Base-by-base conservation (phyloP, 2,329 filamentous ascomycete genomes). In the Pseudocercospora fijiensis region DNA sequence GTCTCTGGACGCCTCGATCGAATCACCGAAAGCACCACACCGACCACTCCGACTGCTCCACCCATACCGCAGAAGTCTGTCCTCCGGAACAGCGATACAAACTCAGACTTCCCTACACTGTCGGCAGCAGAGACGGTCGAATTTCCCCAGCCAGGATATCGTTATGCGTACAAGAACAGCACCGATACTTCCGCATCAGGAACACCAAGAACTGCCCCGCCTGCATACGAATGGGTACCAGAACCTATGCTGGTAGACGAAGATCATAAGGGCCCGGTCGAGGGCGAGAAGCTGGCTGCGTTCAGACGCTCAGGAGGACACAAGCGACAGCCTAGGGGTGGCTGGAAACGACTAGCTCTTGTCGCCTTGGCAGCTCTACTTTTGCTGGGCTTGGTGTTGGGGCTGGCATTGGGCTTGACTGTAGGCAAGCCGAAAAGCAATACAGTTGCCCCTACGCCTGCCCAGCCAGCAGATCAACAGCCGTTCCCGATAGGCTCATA, bases 401-500 rank as follows among this genome's bases (percentile, higher is more conserved):
- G 81, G 4, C 61, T 82, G 4, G 74, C 73, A 28, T 72, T 76
- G 1, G 76, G 75, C 10, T 58, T 77, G 63, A 74, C 67, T 2
- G 63, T 66, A n/a, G 63, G 65, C 37, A 66, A 68, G 45, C 67
- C 66, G 45, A 67, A 72, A 55, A 62, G 49, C 49, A 53, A 26
- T 27, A 53, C 49, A 10, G 62, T 6, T 41, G 55, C 7, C 37
- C 62, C 20, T 24, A 57, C 24, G 24, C 37, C 24, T 30, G 37
- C 22, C 26, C 63, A 5, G 18, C 24, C 30, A 26, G 13, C 30
- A n/a, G 65, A 64, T 26, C 60, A 61, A 8, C 68, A 71, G 45
- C 73, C 76, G 59, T 89, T 89, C 69, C 88, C 88, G 1, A 77
- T 83, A 1, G 88, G 88, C 5, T 81, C 84, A n/a, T 90, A 86